phyloP scores from a whole-genome alignment of 2,329 filamentous ascomycete species.

The Macroventuria anomochaeta region DNA sequence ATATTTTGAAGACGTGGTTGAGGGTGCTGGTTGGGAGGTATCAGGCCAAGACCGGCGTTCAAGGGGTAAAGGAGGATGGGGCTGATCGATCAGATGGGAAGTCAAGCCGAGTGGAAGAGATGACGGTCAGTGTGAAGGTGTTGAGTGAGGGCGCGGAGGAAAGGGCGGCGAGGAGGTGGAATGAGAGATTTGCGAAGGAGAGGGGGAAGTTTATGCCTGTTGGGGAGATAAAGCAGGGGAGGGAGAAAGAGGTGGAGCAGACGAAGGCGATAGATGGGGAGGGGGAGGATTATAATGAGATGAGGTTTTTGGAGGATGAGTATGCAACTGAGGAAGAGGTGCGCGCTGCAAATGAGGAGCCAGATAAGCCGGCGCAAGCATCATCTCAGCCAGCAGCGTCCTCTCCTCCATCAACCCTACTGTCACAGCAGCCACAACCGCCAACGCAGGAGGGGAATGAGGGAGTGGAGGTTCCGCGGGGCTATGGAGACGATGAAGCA shows the following conservation, averaged over 20 bases:
- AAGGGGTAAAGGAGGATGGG: neutral
- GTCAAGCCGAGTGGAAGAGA: no score
- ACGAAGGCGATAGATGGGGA: slow-evolving; percentile 23
- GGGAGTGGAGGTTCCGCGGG: no score
- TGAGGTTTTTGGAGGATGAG: slow-evolving; percentile 23
- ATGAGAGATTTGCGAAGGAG: slow-evolving; percentile 19
- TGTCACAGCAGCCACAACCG: no score
- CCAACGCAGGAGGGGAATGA: no score
- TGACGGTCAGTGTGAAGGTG: no score
- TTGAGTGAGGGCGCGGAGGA: slow-evolving; percentile 29
- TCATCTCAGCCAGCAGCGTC: neutral
- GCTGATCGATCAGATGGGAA: no score
- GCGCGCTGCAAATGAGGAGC: neutral
- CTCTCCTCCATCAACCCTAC: no score
- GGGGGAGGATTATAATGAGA: slow-evolving; percentile 26
- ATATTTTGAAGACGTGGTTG: slow-evolving; percentile 33
- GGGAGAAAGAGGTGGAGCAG: slow-evolving; percentile 23
- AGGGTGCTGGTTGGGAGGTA: slow-evolving; percentile 35
- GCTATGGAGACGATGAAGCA: no score
- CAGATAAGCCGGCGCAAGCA: neutral
- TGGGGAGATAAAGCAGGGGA: neutral
- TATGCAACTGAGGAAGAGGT: neutral
- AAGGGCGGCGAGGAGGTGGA: slow-evolving; percentile 36
- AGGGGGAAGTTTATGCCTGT: slow-evolving; percentile 12
- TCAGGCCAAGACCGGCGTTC: slow-evolving; percentile 19